A percentile compares a stretch with the other conserved stretches of the same genome.
Conservation (phyloP, 2,329 filamentous ascomycete species). For the Leptographium flavum region DNA sequence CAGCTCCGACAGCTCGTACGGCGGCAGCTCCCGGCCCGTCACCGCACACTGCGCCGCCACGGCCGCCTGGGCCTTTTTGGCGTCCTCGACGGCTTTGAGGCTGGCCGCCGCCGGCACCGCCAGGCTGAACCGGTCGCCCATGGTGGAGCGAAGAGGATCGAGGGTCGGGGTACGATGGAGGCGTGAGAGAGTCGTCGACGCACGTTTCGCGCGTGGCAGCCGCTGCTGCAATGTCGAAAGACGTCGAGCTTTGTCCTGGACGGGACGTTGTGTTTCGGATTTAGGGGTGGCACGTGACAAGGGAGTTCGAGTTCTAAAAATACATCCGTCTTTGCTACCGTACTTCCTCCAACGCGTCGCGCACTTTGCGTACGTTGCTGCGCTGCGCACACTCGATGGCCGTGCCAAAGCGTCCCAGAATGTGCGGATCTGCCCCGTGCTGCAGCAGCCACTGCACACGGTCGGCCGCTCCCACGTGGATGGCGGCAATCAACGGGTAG, state of each 20-base stretch:
- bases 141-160: not conserved
- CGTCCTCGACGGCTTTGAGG: slow-evolving; percentile 46
- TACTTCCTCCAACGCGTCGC: not conserved
- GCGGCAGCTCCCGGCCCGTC: slow-evolving; percentile 39
- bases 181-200: too few species aligned
- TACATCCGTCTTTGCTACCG: too few species aligned
- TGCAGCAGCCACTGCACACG: not conserved
- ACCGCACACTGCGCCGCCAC: slow-evolving; percentile 44
- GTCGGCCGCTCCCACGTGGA: not conserved
- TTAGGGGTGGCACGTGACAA: too few species aligned
- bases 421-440: not conserved
- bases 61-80: slow-evolving; percentile 44
- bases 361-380: not conserved
- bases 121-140: slow-evolving; percentile 1
- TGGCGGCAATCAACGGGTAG: not conserved
- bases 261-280: too few species aligned
- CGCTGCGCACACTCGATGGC: not conserved
- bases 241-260: too few species aligned
- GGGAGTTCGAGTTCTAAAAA: too few species aligned
- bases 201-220: too few species aligned
- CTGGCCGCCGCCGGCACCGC: slow-evolving; percentile 5
- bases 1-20: slow-evolving; percentile 47
- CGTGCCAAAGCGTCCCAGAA: not conserved
- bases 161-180: too few species aligned
- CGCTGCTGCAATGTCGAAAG: too few species aligned